Evolutionary conservation across 805 yeast genomes (phyloP).

Genomic region (Babjeviella inositovora): DNA sequence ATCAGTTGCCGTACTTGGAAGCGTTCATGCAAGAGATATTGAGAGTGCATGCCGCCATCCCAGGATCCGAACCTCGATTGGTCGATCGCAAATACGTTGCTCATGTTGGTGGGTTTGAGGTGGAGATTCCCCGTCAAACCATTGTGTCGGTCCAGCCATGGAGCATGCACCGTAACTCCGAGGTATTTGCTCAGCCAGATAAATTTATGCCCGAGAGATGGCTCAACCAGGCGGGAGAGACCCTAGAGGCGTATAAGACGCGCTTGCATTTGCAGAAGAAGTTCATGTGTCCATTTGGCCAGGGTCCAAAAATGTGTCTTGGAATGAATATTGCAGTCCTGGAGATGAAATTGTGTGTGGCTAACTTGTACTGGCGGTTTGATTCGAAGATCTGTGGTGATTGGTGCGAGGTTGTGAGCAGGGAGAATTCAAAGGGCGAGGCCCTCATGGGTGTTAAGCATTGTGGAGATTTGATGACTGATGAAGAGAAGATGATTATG

Average conservation of each 20-base stretch:
- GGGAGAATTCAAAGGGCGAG: constrained; percentile 4
- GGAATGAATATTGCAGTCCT: constrained; percentile 55
- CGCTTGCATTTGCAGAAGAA: constrained; percentile 28
- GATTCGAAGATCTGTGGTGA: constrained; percentile 17
- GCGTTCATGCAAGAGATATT: constrained; percentile 48
- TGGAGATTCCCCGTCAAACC: constrained; percentile 17
- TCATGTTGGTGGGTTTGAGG: constrained; percentile 6
- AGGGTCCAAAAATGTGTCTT: constrained; percentile 60
- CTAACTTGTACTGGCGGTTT: constrained; percentile 35
- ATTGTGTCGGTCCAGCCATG: constrained; percentile 51
- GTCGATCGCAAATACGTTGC: constrained; percentile 16
- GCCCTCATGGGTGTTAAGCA: constrained; percentile 7
- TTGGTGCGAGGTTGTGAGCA: constrained; percentile 21
- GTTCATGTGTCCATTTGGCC: constrained; percentile 54
- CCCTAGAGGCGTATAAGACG: constrained; percentile 10
- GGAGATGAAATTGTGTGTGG: constrained; percentile 44
- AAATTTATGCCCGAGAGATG: constrained; percentile 47
- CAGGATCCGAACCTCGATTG: constrained; percentile 55
- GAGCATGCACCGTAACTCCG: constrained; percentile 36
- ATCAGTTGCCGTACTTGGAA: constrained; percentile 36
- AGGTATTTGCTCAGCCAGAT: constrained; percentile 29
- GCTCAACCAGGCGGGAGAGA: constrained; percentile 23
- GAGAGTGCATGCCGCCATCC: constrained; percentile 54
- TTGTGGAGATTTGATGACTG: constrained; percentile 9
- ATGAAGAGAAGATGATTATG: constrained; percentile 35